Conservation (phyloP, 352 stramenopile species). For the Pythium aristosporum region DNA sequence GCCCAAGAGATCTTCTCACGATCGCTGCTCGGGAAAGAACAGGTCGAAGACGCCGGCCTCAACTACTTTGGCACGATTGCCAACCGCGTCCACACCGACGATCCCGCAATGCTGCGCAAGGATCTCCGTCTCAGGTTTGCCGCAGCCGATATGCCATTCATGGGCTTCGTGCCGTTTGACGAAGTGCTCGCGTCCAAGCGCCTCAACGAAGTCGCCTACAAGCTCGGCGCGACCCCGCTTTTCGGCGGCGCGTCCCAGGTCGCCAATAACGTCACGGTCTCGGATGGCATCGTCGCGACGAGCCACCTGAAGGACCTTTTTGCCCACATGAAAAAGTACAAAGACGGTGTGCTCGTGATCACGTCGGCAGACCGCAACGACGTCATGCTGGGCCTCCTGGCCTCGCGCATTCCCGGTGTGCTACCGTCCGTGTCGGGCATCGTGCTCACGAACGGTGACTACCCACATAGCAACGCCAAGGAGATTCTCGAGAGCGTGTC, state of each 20-base stretch:
- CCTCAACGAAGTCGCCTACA: slow-evolving; percentile 70
- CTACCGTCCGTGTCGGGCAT: slow-evolving; percentile 69
- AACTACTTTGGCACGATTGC: slow-evolving; percentile 73
- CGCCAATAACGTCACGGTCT: slow-evolving; percentile 71
- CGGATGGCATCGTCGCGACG: slow-evolving; percentile 60
- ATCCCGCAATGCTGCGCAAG: slow-evolving; percentile 40
- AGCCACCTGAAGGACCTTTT: slow-evolving; percentile 77
- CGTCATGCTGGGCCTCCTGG: slow-evolving; percentile 67
- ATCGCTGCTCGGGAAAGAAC: slow-evolving; percentile 55
- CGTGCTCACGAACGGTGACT: slow-evolving; percentile 74
- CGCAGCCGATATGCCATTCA: slow-evolving; percentile 49
- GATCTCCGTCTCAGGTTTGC: slow-evolving; percentile 34
- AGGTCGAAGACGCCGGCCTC: slow-evolving; percentile 54
- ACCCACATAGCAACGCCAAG: slow-evolving; percentile 68
- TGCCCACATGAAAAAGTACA: slow-evolving; percentile 73
- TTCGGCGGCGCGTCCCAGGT: slow-evolving; percentile 52
- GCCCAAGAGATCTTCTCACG: slow-evolving; percentile 56
- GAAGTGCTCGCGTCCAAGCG: slow-evolving; percentile 75
- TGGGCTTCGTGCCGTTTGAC: slow-evolving; percentile 67
- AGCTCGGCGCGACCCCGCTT: slow-evolving; percentile 61
- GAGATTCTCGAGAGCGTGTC: slow-evolving; percentile 73
- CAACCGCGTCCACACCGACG: slow-evolving; percentile 53
- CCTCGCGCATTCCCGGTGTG: slow-evolving; percentile 62
- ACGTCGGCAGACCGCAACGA: slow-evolving; percentile 74
- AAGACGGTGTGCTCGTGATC: slow-evolving; percentile 75